Percentiles rank a stretch among this genome's conserved stretches.
Conservation (phyloP, 2,329 filamentous ascomycete genomes). For the Helicocarpus griseus region DNA sequence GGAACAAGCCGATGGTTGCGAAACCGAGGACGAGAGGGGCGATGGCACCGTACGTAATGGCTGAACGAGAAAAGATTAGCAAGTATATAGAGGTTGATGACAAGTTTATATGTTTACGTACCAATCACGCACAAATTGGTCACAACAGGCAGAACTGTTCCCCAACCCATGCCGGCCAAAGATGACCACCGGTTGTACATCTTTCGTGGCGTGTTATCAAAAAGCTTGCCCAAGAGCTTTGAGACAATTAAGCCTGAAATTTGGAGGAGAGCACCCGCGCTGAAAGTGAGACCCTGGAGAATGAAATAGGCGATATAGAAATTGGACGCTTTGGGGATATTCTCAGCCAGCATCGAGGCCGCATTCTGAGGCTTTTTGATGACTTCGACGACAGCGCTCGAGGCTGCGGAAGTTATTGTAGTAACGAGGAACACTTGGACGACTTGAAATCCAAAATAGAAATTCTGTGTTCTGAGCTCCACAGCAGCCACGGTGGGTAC, state of each 20-base stretch:
- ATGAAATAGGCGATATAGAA: constrained; percentile 96
- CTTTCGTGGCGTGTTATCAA: constrained; percentile 69
- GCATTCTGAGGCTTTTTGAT: constrained; percentile 51
- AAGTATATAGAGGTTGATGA: not conserved
- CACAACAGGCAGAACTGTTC: constrained; percentile 70
- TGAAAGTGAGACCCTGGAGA: constrained; percentile 76
- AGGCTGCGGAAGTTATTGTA: constrained; percentile 71
- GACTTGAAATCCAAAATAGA: constrained; percentile 64
- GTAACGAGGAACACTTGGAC: constrained; percentile 86
- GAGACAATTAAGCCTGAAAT: constrained; percentile 64
- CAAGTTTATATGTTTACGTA: constrained; percentile 33
- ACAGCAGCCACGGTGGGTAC: constrained; percentile 69
- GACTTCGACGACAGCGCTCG: constrained; percentile 56
- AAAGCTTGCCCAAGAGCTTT: constrained; percentile 61
- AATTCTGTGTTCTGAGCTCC: constrained; percentile 82
- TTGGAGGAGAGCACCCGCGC: constrained; percentile 65
- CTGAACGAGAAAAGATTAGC: constrained; percentile 31
- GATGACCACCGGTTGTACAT: constrained; percentile 70
- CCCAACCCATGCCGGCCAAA: constrained; percentile 69
- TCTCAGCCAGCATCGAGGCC: constrained; percentile 57
- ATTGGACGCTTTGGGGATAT: constrained; percentile 76
- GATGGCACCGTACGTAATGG: constrained; percentile 77
- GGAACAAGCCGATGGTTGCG: constrained; percentile 63
- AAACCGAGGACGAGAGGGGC: constrained; percentile 78
- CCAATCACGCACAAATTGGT: constrained; percentile 73